Evolutionary conservation across 169 alveolate species (phyloP), one percentile per base, ranked within the genome.

Genomic region (Cryptosporidium ubiquitum): DNA sequence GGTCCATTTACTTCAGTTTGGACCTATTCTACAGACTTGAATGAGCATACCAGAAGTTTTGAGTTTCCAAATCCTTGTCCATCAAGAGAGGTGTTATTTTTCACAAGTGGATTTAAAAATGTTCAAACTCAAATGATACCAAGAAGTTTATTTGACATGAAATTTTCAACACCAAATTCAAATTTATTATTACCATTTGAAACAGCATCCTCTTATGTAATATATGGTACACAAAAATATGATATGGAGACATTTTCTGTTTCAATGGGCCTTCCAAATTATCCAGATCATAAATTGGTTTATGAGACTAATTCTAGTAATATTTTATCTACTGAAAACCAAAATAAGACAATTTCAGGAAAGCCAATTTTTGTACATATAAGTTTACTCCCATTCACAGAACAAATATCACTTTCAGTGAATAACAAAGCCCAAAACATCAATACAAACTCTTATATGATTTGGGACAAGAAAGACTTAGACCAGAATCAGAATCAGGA

Each of bases 21-120:
- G 89, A 23, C 68, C n/a, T 79, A 79, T 51, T 79, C 89, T 20
- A 79, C 89, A 64, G 89, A 79, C 44, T 47, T 79, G 55, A 79
- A 79, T 61, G 89, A 79, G 37, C 79, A 79, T 31, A 79, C 68
- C n/a, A 61, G 79, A 64, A 79, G 89, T 61, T 79, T 79, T 79
- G 89, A 79, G 26, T 79, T 79, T 44, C 89, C 89, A 6, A 79
- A 79, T 47, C 89, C 89, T 0, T 79, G 89, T 29, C 89, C 89
- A 79, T 79, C 89, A 23, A 58, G 89, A 42, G 89, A 79, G 20
- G 89, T 79, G 16, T 16, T 79, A 40, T 79, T 79, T 61, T 79
- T 79, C 52, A 79, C 89, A 26, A 61, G 79, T 61, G 89, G 89
- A 40, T 79, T 79, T 61, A 79, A 79, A 33, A 79, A 58, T 61